These are phyloP conservation scores for Lactifluus volemus DNA, from an alignment of 768 basidiomycete genomes.

Conservation along the genomic window DNA sequence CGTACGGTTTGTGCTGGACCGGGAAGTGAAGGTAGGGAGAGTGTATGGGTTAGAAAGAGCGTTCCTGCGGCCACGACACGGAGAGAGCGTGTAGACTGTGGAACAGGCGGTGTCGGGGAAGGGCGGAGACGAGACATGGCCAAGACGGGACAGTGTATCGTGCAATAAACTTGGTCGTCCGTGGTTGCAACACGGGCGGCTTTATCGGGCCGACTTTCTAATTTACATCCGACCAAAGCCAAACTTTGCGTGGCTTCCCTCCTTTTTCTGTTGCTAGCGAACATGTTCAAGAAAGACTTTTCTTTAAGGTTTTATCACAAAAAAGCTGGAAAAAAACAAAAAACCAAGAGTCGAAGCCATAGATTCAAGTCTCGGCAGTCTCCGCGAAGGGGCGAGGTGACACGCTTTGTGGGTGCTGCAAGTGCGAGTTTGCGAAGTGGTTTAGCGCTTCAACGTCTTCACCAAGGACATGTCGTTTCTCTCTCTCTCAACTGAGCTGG, in stretches of 20 bases:
- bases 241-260: no score
- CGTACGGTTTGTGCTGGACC: constrained; percentile 48
- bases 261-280: no score
- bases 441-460: background rate
- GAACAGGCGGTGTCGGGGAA: constrained; percentile 9
- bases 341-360: no score
- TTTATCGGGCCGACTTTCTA: no score
- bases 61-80: constrained; percentile 76
- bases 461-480: constrained; percentile 3
- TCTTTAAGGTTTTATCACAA: no score
- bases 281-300: no score
- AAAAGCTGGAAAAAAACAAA: no score
- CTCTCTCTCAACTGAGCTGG: constrained; percentile 4
- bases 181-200: no score
- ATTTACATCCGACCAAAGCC: no score
- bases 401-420: background rate
- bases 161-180: background rate
- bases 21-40: constrained; percentile 54
- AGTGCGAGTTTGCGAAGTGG: no score
- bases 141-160: background rate
- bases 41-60: constrained; percentile 68
- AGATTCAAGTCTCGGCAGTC: background rate
- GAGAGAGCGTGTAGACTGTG: constrained; percentile 31
- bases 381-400: background rate
- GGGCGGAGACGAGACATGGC: constrained; percentile 25